Evolutionary conservation across 2,329 filamentous ascomycete genomes (phyloP).

Genomic region (Cordyceps fumosorosea): DNA sequence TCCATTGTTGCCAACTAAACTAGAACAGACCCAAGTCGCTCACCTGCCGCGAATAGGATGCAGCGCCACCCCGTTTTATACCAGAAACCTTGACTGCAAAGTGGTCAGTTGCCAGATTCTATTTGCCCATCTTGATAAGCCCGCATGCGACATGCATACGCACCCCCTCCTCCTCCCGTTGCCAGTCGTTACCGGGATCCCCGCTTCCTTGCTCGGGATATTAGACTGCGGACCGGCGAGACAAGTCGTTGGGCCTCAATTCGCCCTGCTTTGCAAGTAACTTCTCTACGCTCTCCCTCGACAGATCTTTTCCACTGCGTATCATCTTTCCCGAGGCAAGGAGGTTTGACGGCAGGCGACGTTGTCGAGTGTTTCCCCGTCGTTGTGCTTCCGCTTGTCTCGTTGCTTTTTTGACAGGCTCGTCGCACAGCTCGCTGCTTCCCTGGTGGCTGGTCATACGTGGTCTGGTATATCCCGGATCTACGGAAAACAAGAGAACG

Average conservation of each 20-base stretch:
- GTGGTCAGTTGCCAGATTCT: neutral
- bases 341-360: neutral
- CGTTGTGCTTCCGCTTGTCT: neutral
- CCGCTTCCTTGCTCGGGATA: constrained; percentile 7
- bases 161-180: neutral
- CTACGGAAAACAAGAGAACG: neutral
- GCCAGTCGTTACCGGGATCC: constrained; percentile 10
- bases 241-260: neutral
- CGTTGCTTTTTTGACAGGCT: neutral
- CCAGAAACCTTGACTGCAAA: neutral
- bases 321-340: neutral
- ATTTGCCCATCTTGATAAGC: neutral
- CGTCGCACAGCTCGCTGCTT: neutral
- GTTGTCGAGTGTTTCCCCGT: neutral
- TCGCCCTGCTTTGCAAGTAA: neutral
- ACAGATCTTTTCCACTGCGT: neutral
- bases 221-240: constrained; percentile 1
- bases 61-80: neutral
- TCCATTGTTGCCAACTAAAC: neutral
- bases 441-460: neutral
- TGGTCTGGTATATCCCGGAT: neutral
- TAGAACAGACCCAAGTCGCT: neutral
- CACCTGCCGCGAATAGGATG: neutral
- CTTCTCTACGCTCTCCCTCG: neutral
- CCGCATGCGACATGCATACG: neutral